Base-by-base conservation (phyloP, 2,329 filamentous ascomycete genomes). In the Aspergillus proliferans region DNA sequence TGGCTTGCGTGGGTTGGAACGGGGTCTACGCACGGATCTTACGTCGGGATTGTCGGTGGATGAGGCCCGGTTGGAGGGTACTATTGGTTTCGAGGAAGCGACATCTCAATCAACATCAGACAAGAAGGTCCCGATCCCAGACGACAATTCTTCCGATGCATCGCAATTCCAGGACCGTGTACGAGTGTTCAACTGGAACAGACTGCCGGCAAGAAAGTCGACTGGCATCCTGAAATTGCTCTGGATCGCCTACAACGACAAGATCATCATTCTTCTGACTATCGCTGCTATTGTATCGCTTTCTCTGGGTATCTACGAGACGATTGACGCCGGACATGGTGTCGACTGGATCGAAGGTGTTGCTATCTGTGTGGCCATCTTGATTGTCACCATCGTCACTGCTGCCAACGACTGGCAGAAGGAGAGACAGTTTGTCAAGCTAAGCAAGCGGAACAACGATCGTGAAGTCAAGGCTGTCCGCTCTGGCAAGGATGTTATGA, bases 1-100 rank as follows among this genome's bases (percentile, higher is more conserved):
- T 44, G 91, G 91, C 21, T 68, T 95, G 14, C 71, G 70, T 15
- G 91, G 91, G 0, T 69, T 96, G 44, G 89, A 92, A 68, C 86
- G 83, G 62, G 91, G 90, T 8, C 72, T 96, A 26, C 77, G 87
- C 44, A 84, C 83, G 6, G 82, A 93, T 65, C 76, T 87, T 26
- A 80, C 78, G 45, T 76, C 85, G 33, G 91, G 91, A 6, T 67
- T 96, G 47, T 92, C 87, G 53, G 61, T 82, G 2, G 90, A 95
- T 50, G 91, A 96, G 70, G 77, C 76, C 34, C 64, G 71, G 3
- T 67, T 94, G 34, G 72, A 83, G 40, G 86, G 86, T 4, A 64
- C 71, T 1, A 75, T 95, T 6, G 78, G 83, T 0, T 94, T 93
- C 57, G 82, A 88, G 39, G 81, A 93, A 18, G 89, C 79, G 0